phyloP scores from a whole-genome alignment of 345 rosid genomes.

The Dimocarpus longan region DNA sequence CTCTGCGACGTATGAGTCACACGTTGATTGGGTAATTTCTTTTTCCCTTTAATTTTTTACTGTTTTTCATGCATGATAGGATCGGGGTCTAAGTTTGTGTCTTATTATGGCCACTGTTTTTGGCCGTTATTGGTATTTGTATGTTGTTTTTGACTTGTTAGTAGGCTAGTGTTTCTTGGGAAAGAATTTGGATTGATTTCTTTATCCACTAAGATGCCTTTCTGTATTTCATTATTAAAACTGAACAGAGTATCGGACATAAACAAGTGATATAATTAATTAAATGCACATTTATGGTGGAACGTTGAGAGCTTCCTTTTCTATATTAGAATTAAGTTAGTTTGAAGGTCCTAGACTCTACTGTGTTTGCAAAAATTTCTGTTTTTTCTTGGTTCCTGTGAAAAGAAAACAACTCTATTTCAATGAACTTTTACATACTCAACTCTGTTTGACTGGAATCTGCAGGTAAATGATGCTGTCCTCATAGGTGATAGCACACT shows the following conservation, averaged over 20 bases:
- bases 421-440: background rate
- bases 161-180: background rate
- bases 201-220: background rate
- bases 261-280: background rate
- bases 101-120: background rate
- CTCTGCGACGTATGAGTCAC: constrained; percentile 97
- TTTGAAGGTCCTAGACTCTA: background rate
- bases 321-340: background rate
- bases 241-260: background rate
- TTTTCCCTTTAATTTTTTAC: constrained; percentile 15
- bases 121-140: background rate
- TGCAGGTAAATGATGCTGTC: constrained; percentile 91
- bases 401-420: background rate
- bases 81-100: background rate
- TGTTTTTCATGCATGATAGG: constrained; percentile 4
- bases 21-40: constrained; percentile 91
- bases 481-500: constrained; percentile 78
- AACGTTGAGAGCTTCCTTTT: constrained; percentile 5
- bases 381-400: background rate
- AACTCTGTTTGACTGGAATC: constrained; percentile 22
- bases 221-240: background rate
- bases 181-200: background rate
- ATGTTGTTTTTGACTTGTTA: background rate
- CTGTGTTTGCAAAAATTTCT: background rate
- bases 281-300: constrained; percentile 12